Evolutionary conservation across 805 yeast species (phyloP).

Genomic region (Yamadazyma nakazawae): DNA sequence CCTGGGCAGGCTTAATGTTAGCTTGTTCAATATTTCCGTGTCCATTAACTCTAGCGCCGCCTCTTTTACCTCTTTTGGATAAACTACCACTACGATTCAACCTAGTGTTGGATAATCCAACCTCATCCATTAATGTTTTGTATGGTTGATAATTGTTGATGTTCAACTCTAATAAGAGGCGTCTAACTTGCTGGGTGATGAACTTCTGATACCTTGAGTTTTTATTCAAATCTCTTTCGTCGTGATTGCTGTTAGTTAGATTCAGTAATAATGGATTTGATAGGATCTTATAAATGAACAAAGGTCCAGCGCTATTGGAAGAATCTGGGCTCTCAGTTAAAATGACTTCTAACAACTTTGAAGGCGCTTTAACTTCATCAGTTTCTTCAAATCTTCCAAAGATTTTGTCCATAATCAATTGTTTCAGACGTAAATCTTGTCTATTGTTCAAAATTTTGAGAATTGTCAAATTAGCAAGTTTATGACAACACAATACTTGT

Average conservation of each 20-base stretch:
- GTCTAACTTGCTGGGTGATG: slow-evolving; percentile 59
- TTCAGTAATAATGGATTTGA: slow-evolving; percentile 60
- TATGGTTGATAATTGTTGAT: slow-evolving; percentile 63
- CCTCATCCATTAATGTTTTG: slow-evolving; percentile 87
- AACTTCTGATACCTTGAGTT: slow-evolving; percentile 46
- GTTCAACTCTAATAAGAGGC: slow-evolving; percentile 57
- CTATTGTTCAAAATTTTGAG: slow-evolving; percentile 73
- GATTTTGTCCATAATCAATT: slow-evolving; percentile 57
- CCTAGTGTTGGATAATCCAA: slow-evolving; percentile 56
- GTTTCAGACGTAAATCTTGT: slow-evolving; percentile 59
- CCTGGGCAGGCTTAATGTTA: neutral
- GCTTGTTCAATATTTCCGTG: neutral
- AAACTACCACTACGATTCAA: slow-evolving; percentile 25
- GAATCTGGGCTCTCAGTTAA: slow-evolving; percentile 52
- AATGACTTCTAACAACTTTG: slow-evolving; percentile 52
- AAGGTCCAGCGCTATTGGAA: slow-evolving; percentile 50
- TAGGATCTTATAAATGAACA: slow-evolving; percentile 73
- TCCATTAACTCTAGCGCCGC: slow-evolving; percentile 6
- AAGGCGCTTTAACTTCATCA: slow-evolving; percentile 30
- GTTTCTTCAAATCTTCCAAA: slow-evolving; percentile 49
- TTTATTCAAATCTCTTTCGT: slow-evolving; percentile 37
- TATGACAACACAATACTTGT: slow-evolving; percentile 67
- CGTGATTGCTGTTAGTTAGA: slow-evolving; percentile 9
- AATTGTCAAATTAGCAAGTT: slow-evolving; percentile 79
- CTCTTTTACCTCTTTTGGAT: slow-evolving; percentile 19